These are phyloP conservation scores for Salisapilia sapeloensis DNA, from an alignment of 352 stramenopile genomes.

Conservation along the genomic window DNA sequence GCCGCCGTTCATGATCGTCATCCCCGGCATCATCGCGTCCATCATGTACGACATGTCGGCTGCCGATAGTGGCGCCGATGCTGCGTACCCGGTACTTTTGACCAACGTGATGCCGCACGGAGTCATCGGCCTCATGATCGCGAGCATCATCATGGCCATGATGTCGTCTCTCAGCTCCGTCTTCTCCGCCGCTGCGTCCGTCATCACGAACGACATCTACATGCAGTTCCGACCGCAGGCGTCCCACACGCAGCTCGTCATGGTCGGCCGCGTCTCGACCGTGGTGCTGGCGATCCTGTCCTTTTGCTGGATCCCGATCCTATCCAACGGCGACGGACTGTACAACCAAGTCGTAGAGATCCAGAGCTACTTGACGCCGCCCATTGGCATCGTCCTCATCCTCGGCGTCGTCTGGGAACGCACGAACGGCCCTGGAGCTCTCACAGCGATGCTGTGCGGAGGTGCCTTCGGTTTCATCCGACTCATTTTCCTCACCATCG, in stretches of 20 bases:
- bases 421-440: slow-evolving; percentile 23
- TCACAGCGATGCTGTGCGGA: slow-evolving; percentile 27
- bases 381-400: slow-evolving; percentile 41
- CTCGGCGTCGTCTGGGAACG: slow-evolving; percentile 33
- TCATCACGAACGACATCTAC: slow-evolving; percentile 53
- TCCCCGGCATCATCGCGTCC: slow-evolving; percentile 37
- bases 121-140: slow-evolving; percentile 41
- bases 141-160: slow-evolving; percentile 53
- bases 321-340: slow-evolving; percentile 30
- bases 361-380: slow-evolving; percentile 39
- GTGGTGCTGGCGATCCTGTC: slow-evolving; percentile 25
- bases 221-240: slow-evolving; percentile 26
- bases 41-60: slow-evolving; percentile 44
- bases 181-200: slow-evolving; percentile 35
- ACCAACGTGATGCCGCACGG: slow-evolving; percentile 51
- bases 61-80: slow-evolving; percentile 26
- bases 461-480: slow-evolving; percentile 24
- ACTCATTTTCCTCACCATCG: slow-evolving; percentile 38
- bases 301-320: slow-evolving; percentile 50
- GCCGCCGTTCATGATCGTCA: slow-evolving; percentile 47
- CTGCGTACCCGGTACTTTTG: slow-evolving; percentile 44
- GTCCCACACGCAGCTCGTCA: slow-evolving; percentile 37
- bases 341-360: slow-evolving; percentile 48
- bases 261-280: slow-evolving; percentile 31
- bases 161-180: slow-evolving; percentile 53